Percentiles rank a stretch among this genome's conserved stretches.
Conservation (phyloP, 2,329 filamentous ascomycete species). For the Beauveria pseudobassiana region DNA sequence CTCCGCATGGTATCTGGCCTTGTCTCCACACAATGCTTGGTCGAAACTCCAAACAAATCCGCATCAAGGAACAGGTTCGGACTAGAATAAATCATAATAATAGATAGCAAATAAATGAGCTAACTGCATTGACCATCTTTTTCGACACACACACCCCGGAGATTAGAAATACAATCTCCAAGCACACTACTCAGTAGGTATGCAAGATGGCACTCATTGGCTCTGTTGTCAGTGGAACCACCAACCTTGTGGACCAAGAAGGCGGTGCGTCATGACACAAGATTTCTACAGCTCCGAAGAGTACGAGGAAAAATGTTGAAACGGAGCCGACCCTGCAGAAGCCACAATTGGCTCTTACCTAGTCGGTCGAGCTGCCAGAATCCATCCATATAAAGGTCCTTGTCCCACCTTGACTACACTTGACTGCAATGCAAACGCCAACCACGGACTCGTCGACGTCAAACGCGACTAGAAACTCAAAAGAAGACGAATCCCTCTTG, state of each 20-base stretch:
- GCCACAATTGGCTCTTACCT: background rate
- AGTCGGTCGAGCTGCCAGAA: background rate
- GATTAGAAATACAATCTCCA: constrained; percentile 9
- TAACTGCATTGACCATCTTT: background rate
- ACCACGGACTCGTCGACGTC: background rate
- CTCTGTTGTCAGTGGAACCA: background rate
- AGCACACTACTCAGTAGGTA: background rate
- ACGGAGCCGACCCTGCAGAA: background rate
- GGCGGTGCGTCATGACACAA: constrained; percentile 3
- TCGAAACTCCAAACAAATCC: background rate
- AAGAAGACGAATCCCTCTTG: no score
- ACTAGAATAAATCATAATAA: background rate
- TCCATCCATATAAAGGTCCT: background rate
- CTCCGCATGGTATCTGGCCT: background rate
- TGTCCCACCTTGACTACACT: background rate
- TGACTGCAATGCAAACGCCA: background rate
- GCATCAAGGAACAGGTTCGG: background rate
- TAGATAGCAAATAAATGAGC: background rate
- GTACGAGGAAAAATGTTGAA: background rate
- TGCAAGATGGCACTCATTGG: background rate
- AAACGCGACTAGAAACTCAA: background rate
- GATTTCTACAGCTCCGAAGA: background rate
- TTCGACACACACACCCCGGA: background rate
- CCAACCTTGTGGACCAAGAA: constrained; percentile 1
- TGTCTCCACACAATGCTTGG: background rate